Evolutionary conservation across 2,329 filamentous ascomycete species (phyloP), one percentile per base, ranked within the genome.

Genomic region (Colletotrichum shisoi): DNA sequence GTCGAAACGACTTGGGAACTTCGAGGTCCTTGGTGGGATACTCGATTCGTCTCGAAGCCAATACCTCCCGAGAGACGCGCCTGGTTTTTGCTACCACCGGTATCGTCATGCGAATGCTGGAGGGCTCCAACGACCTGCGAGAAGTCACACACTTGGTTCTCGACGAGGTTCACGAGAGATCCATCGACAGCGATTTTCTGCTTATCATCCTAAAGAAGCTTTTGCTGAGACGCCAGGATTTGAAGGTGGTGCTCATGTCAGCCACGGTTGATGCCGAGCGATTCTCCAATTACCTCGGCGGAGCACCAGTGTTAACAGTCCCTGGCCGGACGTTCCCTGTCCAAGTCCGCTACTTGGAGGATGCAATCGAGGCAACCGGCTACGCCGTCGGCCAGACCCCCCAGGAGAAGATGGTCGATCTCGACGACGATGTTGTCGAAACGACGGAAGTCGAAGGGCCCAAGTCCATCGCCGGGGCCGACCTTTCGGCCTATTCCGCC

Each of bases 31-130:
- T 99, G 2, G 90, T 99, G 24, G 95, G 95, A 51, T 99, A 96
- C 81, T 93, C 95, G 1, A 97, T 99, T 72, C 88, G 95, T 19
- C 82, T 99, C 21, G 95, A 99, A 77, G 91, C 93, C 56, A 96
- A 96, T 73, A 91, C 91, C 0, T 90, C 89, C 17, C 86, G 88
- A 37, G 89, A 93, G 72, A 98, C 94, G 2, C 85, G 92, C 58
- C 85, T 99, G 31, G 88, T 98, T 6, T 99, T 93, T 78, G 95
- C 95, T 60, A 97, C 91, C 2, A 91, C 88, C 6, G 88, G 95
- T 81, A 96, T 99, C 65, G 93, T 99, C n/a, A 92, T 99, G 83
- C 89, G 95, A 34, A 98, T 99, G 94, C 84, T 99, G 15, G 95
- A 99, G 77, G 90, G 90, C 9, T 91, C 92, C 0, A 91, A 93